These are phyloP conservation scores for Entelexis sorbosivorans DNA, from an alignment of 1,139 yeast genomes.

Conservation along the genomic window DNA sequence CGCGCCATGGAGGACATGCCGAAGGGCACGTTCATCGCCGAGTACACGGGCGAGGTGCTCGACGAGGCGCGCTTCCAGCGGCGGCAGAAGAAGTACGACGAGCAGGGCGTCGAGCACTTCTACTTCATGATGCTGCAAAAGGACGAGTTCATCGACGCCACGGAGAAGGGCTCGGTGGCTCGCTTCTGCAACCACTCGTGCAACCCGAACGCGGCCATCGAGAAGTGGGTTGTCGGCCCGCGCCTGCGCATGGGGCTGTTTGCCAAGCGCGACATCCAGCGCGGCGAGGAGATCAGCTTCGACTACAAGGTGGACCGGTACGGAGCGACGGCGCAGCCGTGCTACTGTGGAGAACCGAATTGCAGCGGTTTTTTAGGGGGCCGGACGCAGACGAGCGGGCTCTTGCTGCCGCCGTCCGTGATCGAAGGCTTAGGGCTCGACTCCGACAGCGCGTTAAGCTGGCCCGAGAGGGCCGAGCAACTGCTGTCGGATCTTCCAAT, in stretches of 20 bases:
- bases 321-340: constrained; percentile 88
- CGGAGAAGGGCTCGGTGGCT: constrained; percentile 74
- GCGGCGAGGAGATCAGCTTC: constrained; percentile 87
- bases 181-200: constrained; percentile 93
- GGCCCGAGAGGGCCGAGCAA: constrained; percentile 28
- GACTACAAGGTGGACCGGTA: constrained; percentile 94
- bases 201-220: constrained; percentile 85
- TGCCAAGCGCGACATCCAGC: constrained; percentile 58
- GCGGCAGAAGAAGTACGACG: constrained; percentile 58
- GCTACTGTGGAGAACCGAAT: constrained; percentile 87
- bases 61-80: constrained; percentile 60
- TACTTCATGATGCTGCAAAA: constrained; percentile 95
- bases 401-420: constrained; percentile 68
- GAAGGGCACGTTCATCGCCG: constrained; percentile 65
- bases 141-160: constrained; percentile 90
- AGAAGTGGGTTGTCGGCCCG: constrained; percentile 93
- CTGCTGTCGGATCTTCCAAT: constrained; percentile 37
- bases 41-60: constrained; percentile 88
- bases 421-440: constrained; percentile 81
- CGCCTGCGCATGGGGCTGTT: constrained; percentile 90
- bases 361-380: constrained; percentile 94
- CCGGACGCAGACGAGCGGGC: constrained; percentile 88
- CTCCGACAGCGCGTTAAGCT: constrained; percentile 36
- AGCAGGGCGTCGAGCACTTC: constrained; percentile 62
- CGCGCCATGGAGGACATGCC: constrained; percentile 53